Evolutionary conservation across 2,329 filamentous ascomycete genomes (phyloP).

Genomic region (Colletotrichum destructivum): DNA sequence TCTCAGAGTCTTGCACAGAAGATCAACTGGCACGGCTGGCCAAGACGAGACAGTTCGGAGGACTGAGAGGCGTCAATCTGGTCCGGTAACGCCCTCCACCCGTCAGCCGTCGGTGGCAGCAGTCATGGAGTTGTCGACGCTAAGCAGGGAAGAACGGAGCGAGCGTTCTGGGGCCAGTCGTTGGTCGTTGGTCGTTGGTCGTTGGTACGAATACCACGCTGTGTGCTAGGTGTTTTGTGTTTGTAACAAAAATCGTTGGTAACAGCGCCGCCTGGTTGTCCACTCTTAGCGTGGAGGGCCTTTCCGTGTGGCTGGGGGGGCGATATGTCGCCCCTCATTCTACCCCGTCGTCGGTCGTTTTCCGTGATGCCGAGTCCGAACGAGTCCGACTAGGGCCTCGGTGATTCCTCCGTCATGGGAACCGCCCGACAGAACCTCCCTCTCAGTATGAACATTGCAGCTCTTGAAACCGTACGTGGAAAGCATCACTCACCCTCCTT

Average conservation of each 20-base stretch:
- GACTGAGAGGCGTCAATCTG: slow-evolving; percentile 17
- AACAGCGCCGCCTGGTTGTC: slow-evolving; percentile 25
- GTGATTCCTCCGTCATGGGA: background rate
- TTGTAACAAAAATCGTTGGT: slow-evolving; percentile 25
- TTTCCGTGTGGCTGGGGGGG: slow-evolving; percentile 34
- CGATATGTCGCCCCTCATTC: slow-evolving; percentile 18
- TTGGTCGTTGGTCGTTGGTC: slow-evolving; percentile 11
- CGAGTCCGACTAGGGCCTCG: slow-evolving; percentile 11
- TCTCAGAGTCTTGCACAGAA: slow-evolving; percentile 30
- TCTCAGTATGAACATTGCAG: slow-evolving; percentile 9
- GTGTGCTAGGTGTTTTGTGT: slow-evolving; percentile 22
- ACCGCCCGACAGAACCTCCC: background rate
- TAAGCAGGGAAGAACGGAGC: slow-evolving; percentile 20
- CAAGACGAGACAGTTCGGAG: slow-evolving; percentile 30
- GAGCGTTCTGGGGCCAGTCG: slow-evolving; percentile 11
- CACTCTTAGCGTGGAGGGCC: slow-evolving; percentile 17
- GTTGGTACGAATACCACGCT: slow-evolving; percentile 1
- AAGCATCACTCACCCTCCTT: background rate
- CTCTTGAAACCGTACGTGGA: slow-evolving; percentile 6
- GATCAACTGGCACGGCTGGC: slow-evolving; percentile 31
- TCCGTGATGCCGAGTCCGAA: slow-evolving; percentile 32
- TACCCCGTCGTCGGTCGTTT: slow-evolving; percentile 23
- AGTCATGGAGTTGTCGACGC: slow-evolving; percentile 21
- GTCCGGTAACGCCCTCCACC: slow-evolving; percentile 33
- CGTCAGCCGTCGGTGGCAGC: slow-evolving; percentile 32